Evolutionary conservation across 108 stramenopile genomes (phyloP), one percentile per base, ranked within the genome.

Genomic region (Fistulifera solaris): DNA sequence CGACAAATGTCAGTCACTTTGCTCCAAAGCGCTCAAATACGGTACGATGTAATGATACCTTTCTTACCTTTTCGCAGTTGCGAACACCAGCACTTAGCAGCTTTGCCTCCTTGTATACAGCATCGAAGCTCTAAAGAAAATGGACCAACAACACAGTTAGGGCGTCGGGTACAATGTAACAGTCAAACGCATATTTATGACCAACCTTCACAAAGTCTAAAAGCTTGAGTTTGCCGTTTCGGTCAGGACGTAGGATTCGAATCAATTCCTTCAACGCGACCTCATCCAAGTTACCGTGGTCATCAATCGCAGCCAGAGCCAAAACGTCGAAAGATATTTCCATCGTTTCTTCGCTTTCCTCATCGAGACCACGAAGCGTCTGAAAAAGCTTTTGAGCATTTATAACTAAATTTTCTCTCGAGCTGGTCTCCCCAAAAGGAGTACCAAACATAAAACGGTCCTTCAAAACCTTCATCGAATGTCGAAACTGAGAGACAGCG

Each of bases 81-180:
- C 52, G 46, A 48, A 86, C 73, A 15, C 68, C 70, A n/a, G 80
- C 82, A 22, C 77, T 48, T 6, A 89, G 62, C 26, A 86, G 40
- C 27, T 77, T 60, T 10, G 78, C 50, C 53, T 65, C 41, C 48
- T 89, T 85, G 64, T 84, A 89, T 7, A 89, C 68, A 16, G 55
- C 56, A 39, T 88, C 82, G 41, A 79, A 53, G 15, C 72, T 73
- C 61, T 55, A 22, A 27, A 6, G 27, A 19, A 24, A 7, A 21
- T 6, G 5, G 31, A 8, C 8, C 31, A 35, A 35, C 6, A 8
- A 35, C 3, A 35, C 3, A 35, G 31, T 35, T 35, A 35, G 31
- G 8, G 8, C 6, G 31, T 35, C 31, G 31, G 8, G 31, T 3
- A n/a, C 6, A 35, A 35, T 8, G 3, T 8, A 8, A 6, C 6